A percentile compares a stretch with the other conserved stretches of the same genome.
Evolutionary conservation across 176 grass and related monocot genomes (phyloP).

Genomic region (Saccharum spontaneum): DNA sequence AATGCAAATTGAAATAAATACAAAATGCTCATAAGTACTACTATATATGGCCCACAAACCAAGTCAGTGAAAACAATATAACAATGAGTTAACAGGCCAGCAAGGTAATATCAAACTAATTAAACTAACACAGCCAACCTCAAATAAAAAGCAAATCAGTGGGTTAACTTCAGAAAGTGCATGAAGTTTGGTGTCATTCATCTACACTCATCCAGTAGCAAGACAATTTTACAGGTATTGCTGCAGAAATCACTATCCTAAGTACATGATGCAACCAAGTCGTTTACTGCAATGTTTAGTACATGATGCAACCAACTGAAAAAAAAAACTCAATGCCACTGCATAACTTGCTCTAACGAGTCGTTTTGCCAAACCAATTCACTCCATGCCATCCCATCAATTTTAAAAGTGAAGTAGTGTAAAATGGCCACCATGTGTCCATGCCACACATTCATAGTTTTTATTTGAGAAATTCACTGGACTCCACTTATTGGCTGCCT

Average conservation of each 20-base stretch:
- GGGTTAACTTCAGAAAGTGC: not conserved
- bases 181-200: slow-evolving; percentile 29
- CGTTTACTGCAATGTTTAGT: not conserved
- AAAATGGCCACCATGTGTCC: not conserved
- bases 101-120: not conserved
- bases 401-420: not conserved
- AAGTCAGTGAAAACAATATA: slow-evolving; percentile 12
- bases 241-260: slow-evolving; percentile 13
- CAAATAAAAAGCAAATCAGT: not conserved
- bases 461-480: slow-evolving; percentile 1
- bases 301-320: not conserved
- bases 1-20: slow-evolving; percentile 42
- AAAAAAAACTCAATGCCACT: not conserved
- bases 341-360: not conserved
- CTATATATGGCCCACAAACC: slow-evolving; percentile 5
- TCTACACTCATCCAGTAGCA: not conserved
- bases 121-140: slow-evolving; percentile 1
- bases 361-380: not conserved
- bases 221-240: not conserved
- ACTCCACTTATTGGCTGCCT: not conserved
- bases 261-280: not conserved
- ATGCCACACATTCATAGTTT: not conserved
- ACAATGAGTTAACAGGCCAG: not conserved
- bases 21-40: slow-evolving; percentile 9
- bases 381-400: not conserved